phyloP scores from a whole-genome alignment of 164 flowering plant species.

The Magnolia kwangsiensis region DNA sequence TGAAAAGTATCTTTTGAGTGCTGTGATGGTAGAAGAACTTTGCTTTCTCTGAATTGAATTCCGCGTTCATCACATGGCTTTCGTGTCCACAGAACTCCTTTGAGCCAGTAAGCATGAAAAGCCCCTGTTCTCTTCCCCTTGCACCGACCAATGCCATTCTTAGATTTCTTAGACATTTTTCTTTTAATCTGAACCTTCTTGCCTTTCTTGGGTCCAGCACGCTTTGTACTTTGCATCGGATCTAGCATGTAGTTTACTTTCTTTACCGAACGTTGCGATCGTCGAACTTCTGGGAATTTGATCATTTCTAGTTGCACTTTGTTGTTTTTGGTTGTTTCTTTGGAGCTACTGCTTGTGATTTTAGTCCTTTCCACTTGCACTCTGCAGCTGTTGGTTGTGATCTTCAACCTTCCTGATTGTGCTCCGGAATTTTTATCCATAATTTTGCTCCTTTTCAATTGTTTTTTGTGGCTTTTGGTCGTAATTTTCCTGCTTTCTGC shows the following conservation, averaged over 20 bases:
- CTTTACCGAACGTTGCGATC: slow-evolving; percentile 56
- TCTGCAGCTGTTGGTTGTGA: not conserved
- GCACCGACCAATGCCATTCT: slow-evolving; percentile 29
- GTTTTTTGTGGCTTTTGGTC: not conserved
- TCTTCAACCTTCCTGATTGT: not conserved
- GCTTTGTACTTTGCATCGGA: slow-evolving; percentile 28
- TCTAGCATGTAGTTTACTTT: slow-evolving; percentile 32
- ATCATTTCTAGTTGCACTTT: not conserved
- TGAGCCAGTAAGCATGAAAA: slow-evolving; percentile 65
- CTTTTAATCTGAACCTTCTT: slow-evolving; percentile 32
- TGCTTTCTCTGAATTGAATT: slow-evolving; percentile 40
- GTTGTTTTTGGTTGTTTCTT: not conserved
- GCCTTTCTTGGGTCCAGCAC: slow-evolving; percentile 30
- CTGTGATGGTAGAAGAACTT: slow-evolving; percentile 36
- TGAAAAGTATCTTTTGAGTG: slow-evolving; percentile 12
- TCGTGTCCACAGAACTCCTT: slow-evolving; percentile 65
- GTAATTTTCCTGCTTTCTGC: not conserved
- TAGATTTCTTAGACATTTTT: slow-evolving; percentile 20
- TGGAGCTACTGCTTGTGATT: not conserved
- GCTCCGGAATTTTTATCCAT: not conserved
- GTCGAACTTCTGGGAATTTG: slow-evolving; percentile 5
- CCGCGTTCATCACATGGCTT: slow-evolving; percentile 64
- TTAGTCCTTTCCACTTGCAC: slow-evolving; percentile 13
- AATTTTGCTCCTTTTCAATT: not conserved
- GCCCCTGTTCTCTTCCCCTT: slow-evolving; percentile 49